Conservation (phyloP, 257 asterid species). For the Nicotiana tomentosiformis region DNA sequence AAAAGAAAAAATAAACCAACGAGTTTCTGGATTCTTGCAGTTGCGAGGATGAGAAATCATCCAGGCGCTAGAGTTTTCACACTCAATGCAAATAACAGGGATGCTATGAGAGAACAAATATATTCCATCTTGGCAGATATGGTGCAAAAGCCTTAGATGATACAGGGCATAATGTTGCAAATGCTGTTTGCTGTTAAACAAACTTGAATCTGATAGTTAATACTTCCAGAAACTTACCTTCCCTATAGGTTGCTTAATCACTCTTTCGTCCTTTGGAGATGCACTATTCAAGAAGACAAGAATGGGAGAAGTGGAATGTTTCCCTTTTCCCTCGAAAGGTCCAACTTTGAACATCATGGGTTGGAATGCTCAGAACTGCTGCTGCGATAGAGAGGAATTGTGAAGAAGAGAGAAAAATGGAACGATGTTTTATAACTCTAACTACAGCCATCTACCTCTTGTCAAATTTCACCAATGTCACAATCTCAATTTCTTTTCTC, state of each 20-base stretch:
- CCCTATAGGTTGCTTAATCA: neutral
- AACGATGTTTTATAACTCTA: neutral
- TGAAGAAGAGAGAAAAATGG: neutral
- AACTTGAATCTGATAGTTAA: neutral
- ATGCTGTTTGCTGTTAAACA: neutral
- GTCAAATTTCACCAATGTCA: neutral
- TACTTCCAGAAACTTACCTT: neutral
- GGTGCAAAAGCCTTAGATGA: conserved; percentile 36
- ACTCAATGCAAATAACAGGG: conserved; percentile 48
- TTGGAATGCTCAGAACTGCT: neutral
- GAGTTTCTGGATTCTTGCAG: conserved; percentile 25
- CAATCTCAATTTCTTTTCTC: neutral
- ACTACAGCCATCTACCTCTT: neutral
- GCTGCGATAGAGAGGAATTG: neutral
- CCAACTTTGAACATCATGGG: neutral
- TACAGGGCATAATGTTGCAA: neutral
- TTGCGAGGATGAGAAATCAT: conserved; percentile 71
- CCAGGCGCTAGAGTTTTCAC: conserved; percentile 56
- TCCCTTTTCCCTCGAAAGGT: neutral
- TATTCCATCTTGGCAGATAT: conserved; percentile 38
- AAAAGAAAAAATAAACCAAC: neutral
- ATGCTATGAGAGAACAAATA: conserved; percentile 62
- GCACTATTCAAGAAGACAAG: neutral
- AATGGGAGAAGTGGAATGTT: neutral
- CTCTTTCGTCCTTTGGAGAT: neutral